These are phyloP conservation scores for Tricholoma hemisulphureum DNA, from an alignment of 768 basidiomycete genomes.

Conservation along the genomic window DNA sequence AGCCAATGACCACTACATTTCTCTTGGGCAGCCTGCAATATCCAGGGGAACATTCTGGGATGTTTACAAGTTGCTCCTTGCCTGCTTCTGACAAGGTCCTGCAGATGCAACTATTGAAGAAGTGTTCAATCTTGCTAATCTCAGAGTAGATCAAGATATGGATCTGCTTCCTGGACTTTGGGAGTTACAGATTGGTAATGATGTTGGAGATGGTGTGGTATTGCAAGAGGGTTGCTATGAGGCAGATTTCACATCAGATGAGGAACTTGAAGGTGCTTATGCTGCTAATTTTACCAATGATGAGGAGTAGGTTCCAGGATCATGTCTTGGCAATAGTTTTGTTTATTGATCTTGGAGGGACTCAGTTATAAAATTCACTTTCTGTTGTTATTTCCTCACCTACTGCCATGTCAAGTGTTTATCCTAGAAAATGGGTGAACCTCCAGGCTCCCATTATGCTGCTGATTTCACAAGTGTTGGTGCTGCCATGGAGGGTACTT, in stretches of 20 bases:
- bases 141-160: neutral
- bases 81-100: conserved; percentile 2
- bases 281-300: conserved; percentile 1
- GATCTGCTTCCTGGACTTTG: conserved; percentile 6
- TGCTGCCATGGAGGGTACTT: neutral
- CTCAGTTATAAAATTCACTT: neutral
- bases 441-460: conserved; percentile 3
- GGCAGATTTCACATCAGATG: conserved; percentile 1
- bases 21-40: conserved; percentile 11
- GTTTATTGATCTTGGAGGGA: neutral
- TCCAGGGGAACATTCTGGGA: too few species aligned
- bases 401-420: neutral
- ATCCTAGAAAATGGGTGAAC: neutral
- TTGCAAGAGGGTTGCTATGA: conserved; percentile 9
- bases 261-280: neutral
- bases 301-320: neutral
- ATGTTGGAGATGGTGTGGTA: conserved; percentile 9
- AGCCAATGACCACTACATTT: conserved; percentile 9
- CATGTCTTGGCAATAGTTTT: neutral
- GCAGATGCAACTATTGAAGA: neutral
- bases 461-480: conserved; percentile 8
- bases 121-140: neutral
- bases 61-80: conserved; percentile 7
- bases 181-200: conserved; percentile 12
- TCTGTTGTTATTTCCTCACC: neutral